Conservation (phyloP, 306 rosid genomes). For the Quercus aquifolioides region DNA sequence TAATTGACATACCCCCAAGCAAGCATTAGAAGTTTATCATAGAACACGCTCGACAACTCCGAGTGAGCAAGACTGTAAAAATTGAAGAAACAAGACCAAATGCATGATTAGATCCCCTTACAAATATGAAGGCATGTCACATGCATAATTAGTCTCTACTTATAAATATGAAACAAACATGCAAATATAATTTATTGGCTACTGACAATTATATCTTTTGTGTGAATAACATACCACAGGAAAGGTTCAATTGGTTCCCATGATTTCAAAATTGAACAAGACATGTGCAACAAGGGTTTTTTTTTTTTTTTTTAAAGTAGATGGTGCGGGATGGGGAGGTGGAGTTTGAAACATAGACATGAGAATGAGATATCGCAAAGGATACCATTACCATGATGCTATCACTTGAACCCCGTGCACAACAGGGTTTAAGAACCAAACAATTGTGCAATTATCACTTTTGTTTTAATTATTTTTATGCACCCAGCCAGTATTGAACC, state of each 20-base stretch:
- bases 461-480: background rate
- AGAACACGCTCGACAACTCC: conserved; percentile 85
- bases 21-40: conserved; percentile 72
- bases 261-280: background rate
- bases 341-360: too few relatives aligned
- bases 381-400: too few relatives aligned
- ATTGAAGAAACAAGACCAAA: conserved; percentile 11
- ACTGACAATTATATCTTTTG: background rate
- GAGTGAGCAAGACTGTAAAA: conserved; percentile 85
- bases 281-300: background rate
- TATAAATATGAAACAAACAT: background rate
- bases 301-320: too few relatives aligned
- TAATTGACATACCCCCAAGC: conserved; percentile 52
- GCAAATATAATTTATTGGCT: background rate
- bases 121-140: background rate
- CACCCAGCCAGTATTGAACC: too few relatives aligned
- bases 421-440: background rate
- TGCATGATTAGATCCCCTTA: background rate
- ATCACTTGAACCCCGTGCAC: background rate
- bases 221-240: background rate
- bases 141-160: conserved; percentile 1
- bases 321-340: too few relatives aligned
- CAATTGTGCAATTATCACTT: background rate
- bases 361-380: too few relatives aligned
- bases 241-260: background rate